Evolutionary conservation across 2,329 filamentous ascomycete species (phyloP).

Genomic region (Penicillium sp.): DNA sequence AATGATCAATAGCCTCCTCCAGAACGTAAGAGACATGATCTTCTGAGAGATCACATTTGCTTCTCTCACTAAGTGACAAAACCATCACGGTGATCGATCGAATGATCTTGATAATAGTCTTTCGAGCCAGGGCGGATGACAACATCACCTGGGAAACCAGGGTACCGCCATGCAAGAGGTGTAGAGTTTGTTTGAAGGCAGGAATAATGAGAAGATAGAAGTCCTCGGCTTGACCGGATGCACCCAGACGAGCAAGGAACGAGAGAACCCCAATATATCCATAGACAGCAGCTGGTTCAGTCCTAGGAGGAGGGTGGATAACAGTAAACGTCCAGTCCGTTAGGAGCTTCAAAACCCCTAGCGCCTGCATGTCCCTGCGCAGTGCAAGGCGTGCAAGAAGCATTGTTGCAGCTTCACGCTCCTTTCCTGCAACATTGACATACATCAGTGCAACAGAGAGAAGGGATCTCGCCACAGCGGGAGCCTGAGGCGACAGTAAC

Average conservation of each 20-base stretch:
- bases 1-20: conserved; percentile 80
- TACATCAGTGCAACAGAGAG: conserved; percentile 74
- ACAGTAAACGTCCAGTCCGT: conserved; percentile 72
- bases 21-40: conserved; percentile 59
- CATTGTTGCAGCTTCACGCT: conserved; percentile 83
- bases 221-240: conserved; percentile 74
- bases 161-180: conserved; percentile 60
- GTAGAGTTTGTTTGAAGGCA: conserved; percentile 70
- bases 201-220: conserved; percentile 68
- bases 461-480: conserved; percentile 72
- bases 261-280: conserved; percentile 78
- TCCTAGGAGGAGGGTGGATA: conserved; percentile 55
- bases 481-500: conserved; percentile 63
- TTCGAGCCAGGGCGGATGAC: conserved; percentile 78
- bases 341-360: conserved; percentile 71
- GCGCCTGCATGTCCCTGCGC: conserved; percentile 82
- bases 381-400: conserved; percentile 82
- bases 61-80: conserved; percentile 56
- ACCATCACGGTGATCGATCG: conserved; percentile 73
- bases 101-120: conserved; percentile 82
- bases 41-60: conserved; percentile 31
- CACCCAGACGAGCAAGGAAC: conserved; percentile 76
- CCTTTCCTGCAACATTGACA: conserved; percentile 78
- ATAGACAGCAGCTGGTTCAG: conserved; percentile 63
- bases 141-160: conserved; percentile 60